phyloP scores from a whole-genome alignment of 768 basidiomycete species.

The Coprinopsis cinerea region DNA sequence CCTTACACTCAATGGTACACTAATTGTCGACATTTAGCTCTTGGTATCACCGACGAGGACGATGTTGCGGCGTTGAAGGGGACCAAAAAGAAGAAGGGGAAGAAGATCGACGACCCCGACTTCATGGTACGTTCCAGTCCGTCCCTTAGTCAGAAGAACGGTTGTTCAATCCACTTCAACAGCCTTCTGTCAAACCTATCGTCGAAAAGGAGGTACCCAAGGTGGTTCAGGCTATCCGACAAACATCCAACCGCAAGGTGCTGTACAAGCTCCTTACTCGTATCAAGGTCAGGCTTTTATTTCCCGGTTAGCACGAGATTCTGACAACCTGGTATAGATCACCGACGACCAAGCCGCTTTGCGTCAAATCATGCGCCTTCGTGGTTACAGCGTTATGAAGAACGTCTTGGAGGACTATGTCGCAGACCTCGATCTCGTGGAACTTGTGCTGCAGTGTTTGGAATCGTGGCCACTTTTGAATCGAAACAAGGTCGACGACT shows the following conservation, averaged over 20 bases:
- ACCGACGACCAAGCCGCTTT: constrained; percentile 77
- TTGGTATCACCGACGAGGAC: constrained; percentile 91
- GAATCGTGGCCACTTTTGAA: constrained; percentile 74
- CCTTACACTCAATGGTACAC: background rate
- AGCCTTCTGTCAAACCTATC: constrained; percentile 79
- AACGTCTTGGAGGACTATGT: constrained; percentile 76
- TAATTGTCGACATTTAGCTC: constrained; percentile 42
- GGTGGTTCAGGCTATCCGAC: constrained; percentile 85
- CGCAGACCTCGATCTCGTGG: constrained; percentile 64
- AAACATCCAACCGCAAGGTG: constrained; percentile 79
- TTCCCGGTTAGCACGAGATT: too few relatives aligned
- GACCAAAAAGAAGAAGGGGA: constrained; percentile 87
- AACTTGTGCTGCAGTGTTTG: constrained; percentile 68
- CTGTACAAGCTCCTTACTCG: constrained; percentile 78
- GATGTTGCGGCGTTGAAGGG: constrained; percentile 82
- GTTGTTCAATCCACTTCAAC: constrained; percentile 7
- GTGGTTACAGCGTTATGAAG: constrained; percentile 90
- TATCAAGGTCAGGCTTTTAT: constrained; percentile 54
- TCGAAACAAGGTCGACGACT: constrained; percentile 89
- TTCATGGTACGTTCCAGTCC: constrained; percentile 56
- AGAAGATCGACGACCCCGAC: constrained; percentile 88
- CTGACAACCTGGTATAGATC: constrained; percentile 52
- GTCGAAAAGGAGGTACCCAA: constrained; percentile 79
- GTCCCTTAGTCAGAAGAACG: background rate
- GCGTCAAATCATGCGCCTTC: constrained; percentile 83